phyloP scores from a whole-genome alignment of 2,329 filamentous ascomycete genomes.

The Tolypocladium ovalisporum region DNA sequence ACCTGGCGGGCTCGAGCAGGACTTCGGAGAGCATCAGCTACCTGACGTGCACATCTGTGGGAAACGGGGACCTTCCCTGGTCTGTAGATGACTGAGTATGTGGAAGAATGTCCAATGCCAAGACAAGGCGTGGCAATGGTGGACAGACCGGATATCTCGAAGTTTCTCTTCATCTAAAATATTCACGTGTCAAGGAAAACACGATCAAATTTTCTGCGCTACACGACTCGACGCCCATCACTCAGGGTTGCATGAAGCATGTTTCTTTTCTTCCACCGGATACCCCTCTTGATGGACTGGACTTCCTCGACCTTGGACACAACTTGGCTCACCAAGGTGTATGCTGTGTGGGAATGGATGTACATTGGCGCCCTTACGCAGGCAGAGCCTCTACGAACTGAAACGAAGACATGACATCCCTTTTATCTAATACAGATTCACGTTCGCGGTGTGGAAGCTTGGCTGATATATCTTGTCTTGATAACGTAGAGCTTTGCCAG shows the following conservation, averaged over 20 bases:
- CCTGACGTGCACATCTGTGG: slow-evolving; percentile 38
- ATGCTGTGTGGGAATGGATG: background rate
- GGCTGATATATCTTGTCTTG: too few relatives aligned
- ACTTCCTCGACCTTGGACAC: background rate
- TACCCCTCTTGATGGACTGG: background rate
- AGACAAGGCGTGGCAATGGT: too few relatives aligned
- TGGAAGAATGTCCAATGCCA: too few relatives aligned
- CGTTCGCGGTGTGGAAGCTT: background rate
- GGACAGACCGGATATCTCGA: slow-evolving; percentile 10
- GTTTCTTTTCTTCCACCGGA: background rate
- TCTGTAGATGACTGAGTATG: slow-evolving; percentile 21
- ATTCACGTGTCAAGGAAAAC: background rate
- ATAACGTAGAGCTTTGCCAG: background rate
- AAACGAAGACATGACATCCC: background rate
- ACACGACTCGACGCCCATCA: background rate
- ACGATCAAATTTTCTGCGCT: background rate
- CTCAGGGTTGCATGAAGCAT: background rate
- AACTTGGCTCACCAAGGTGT: background rate
- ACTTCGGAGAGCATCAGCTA: slow-evolving; percentile 34
- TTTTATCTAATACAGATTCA: background rate
- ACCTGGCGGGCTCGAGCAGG: slow-evolving; percentile 38
- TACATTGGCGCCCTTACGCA: background rate
- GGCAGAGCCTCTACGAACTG: background rate
- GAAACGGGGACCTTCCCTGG: slow-evolving; percentile 41
- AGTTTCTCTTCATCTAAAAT: background rate